phyloP scores from a whole-genome alignment of 1,139 yeast genomes.

The Zygosaccharomyces sapae region DNA sequence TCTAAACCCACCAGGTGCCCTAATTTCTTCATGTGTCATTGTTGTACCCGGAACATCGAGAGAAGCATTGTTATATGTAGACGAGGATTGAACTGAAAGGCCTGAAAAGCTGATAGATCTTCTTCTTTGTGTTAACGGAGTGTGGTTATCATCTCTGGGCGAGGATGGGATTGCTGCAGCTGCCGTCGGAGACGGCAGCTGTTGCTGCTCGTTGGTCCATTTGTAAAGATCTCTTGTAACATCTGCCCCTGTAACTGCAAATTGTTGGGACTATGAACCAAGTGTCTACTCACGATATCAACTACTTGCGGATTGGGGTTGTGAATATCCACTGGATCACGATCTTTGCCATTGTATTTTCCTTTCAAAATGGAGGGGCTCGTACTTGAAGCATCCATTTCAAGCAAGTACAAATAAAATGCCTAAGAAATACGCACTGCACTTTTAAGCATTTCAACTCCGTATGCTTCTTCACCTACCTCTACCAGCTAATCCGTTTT shows the following conservation, averaged over 20 bases:
- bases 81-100: slow-evolving; percentile 22
- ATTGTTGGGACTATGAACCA: slow-evolving; percentile 42
- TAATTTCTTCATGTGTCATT: slow-evolving; percentile 60
- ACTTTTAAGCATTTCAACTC: too few relatives aligned
- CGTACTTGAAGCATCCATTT: not conserved
- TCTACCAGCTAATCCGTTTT: too few relatives aligned
- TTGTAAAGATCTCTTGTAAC: slow-evolving; percentile 78
- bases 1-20: slow-evolving; percentile 91
- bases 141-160: not conserved
- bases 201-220: slow-evolving; percentile 44
- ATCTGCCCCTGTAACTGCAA: slow-evolving; percentile 80
- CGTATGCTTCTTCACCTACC: too few relatives aligned
- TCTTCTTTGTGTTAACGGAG: slow-evolving; percentile 19
- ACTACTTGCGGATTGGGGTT: slow-evolving; percentile 55
- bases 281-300: slow-evolving; percentile 54
- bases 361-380: not conserved
- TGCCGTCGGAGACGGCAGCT: too few relatives aligned
- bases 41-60: slow-evolving; percentile 16
- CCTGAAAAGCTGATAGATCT: slow-evolving; percentile 36
- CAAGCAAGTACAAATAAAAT: not conserved
- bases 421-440: too few relatives aligned
- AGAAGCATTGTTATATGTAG: slow-evolving; percentile 31
- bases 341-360: not conserved
- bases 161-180: too few relatives aligned
- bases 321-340: slow-evolving; percentile 37